A percentile compares a stretch with the other conserved stretches of the same genome.
These are phyloP conservation scores for Marchantia polymorpha DNA, from an alignment of 225 moss, liverwort and hornwort species.

Conservation along the genomic window DNA sequence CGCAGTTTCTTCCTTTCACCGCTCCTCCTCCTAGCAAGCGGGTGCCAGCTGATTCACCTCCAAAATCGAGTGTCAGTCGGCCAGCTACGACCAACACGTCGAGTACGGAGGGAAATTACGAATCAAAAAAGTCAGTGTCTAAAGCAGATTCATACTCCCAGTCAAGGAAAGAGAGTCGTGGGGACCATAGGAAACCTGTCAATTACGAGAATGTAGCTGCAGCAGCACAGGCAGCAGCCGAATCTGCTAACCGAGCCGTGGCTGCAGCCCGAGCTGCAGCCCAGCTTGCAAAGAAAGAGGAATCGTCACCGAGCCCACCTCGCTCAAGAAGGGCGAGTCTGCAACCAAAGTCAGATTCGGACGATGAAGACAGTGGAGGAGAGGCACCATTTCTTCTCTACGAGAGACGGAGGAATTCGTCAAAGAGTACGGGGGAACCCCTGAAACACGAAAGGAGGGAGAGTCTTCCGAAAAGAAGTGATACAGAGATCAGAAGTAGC, in stretches of 20 bases:
- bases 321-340: slow-evolving; percentile 10
- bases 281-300: slow-evolving; percentile 56
- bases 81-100: slow-evolving; percentile 1
- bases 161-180: slow-evolving; percentile 22
- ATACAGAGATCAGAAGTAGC: background rate
- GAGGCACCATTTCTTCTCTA: background rate
- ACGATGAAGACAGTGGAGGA: slow-evolving; percentile 39
- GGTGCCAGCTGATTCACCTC: slow-evolving; percentile 43
- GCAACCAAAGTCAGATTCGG: slow-evolving; percentile 12
- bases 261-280: slow-evolving; percentile 88
- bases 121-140: slow-evolving; percentile 5
- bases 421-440: slow-evolving; percentile 9
- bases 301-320: slow-evolving; percentile 24
- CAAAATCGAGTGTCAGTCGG: background rate
- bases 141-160: slow-evolving; percentile 18
- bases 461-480: slow-evolving; percentile 2
- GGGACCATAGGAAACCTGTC: background rate
- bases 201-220: slow-evolving; percentile 47
- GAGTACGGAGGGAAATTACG: slow-evolving; percentile 22
- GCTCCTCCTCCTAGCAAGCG: slow-evolving; percentile 36
- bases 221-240: slow-evolving; percentile 54
- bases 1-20: slow-evolving; percentile 48
- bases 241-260: slow-evolving; percentile 52
- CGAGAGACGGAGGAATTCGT: slow-evolving; percentile 7
- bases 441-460: slow-evolving; percentile 8